A percentile compares a stretch with the other conserved stretches of the same genome.
These are phyloP conservation scores for Pinus taeda DNA, from an alignment of 75 land plant genomes.

Conservation along the genomic window DNA sequence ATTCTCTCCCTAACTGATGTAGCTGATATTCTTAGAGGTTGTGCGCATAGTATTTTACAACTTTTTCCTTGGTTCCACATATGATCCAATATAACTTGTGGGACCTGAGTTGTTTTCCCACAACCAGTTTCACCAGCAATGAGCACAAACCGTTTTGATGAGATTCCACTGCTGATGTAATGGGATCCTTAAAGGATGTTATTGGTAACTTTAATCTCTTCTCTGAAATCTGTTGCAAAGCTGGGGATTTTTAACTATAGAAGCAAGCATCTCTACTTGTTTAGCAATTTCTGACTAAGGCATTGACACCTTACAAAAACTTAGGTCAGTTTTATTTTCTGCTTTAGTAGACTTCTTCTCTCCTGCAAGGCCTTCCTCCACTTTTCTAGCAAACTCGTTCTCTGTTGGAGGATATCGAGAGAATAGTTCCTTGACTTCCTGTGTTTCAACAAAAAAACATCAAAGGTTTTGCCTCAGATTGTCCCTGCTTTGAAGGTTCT, in stretches of 20 bases:
- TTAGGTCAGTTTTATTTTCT: slow-evolving; percentile 17
- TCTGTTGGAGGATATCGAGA: slow-evolving; percentile 70
- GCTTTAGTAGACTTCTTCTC: slow-evolving; percentile 19
- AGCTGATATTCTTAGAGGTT: slow-evolving; percentile 93
- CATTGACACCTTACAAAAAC: slow-evolving; percentile 47
- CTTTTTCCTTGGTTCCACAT: slow-evolving; percentile 77
- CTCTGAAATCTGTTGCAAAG: slow-evolving; percentile 65
- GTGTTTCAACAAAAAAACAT: slow-evolving; percentile 61
- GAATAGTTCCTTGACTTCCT: slow-evolving; percentile 62
- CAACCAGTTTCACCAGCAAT: slow-evolving; percentile 99
- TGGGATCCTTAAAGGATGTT: slow-evolving; percentile 64
- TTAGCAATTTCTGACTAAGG: slow-evolving; percentile 42
- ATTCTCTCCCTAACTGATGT: too few species aligned
- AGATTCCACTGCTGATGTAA: slow-evolving; percentile 67
- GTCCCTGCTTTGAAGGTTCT: slow-evolving; percentile 6
- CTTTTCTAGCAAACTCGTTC: slow-evolving; percentile 31
- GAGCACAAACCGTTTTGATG: slow-evolving; percentile 79
- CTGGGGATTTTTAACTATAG: slow-evolving; percentile 39
- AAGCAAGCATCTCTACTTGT: slow-evolving; percentile 46
- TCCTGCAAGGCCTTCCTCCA: slow-evolving; percentile 5
- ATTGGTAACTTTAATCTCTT: slow-evolving; percentile 84
- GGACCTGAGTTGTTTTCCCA: slow-evolving; percentile 99
- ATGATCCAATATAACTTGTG: slow-evolving; percentile 82
- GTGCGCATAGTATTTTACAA: slow-evolving; percentile 91
- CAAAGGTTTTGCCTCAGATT: slow-evolving; percentile 29